A percentile compares a stretch with the other conserved stretches of the same genome.
phyloP scores from a whole-genome alignment of 805 yeast genomes.

The Candida railenensis region DNA sequence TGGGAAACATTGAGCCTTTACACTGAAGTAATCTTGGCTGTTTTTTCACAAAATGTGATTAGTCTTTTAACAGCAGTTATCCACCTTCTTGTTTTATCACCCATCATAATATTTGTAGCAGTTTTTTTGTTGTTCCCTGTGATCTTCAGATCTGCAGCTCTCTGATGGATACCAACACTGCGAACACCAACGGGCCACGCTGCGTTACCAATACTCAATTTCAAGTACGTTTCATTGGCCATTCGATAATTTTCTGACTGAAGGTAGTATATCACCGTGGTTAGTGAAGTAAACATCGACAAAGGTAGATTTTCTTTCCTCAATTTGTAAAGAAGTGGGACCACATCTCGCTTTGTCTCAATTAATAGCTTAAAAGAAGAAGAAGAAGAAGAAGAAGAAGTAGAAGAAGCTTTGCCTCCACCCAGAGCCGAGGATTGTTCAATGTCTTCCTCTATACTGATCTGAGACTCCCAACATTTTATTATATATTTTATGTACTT shows the following conservation, averaged over 20 bases:
- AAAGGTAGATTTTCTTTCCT: constrained; percentile 36
- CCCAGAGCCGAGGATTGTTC: not conserved
- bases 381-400: too few species aligned
- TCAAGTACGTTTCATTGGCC: constrained; percentile 70
- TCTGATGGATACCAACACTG: constrained; percentile 74
- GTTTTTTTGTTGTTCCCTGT: constrained; percentile 43
- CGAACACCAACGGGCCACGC: constrained; percentile 92
- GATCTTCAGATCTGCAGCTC: constrained; percentile 61
- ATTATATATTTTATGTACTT: constrained; percentile 47
- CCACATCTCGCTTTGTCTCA: constrained; percentile 47
- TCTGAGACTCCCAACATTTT: constrained; percentile 37
- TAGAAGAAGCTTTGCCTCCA: too few species aligned
- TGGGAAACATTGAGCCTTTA: too few species aligned
- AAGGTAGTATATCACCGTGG: constrained; percentile 59
- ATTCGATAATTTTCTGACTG: constrained; percentile 50
- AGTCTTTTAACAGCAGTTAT: constrained; percentile 70
- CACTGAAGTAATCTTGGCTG: not conserved
- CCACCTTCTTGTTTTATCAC: constrained; percentile 76
- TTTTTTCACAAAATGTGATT: constrained; percentile 52
- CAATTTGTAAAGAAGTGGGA: constrained; percentile 45
- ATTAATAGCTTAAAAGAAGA: too few species aligned
- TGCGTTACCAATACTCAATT: constrained; percentile 79
- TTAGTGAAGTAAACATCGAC: constrained; percentile 51
- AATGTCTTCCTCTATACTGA: constrained; percentile 11
- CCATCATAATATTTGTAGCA: constrained; percentile 73